Base-by-base conservation (phyloP, 352 stramenopile species). In the Phytophthora agathidicida region DNA sequence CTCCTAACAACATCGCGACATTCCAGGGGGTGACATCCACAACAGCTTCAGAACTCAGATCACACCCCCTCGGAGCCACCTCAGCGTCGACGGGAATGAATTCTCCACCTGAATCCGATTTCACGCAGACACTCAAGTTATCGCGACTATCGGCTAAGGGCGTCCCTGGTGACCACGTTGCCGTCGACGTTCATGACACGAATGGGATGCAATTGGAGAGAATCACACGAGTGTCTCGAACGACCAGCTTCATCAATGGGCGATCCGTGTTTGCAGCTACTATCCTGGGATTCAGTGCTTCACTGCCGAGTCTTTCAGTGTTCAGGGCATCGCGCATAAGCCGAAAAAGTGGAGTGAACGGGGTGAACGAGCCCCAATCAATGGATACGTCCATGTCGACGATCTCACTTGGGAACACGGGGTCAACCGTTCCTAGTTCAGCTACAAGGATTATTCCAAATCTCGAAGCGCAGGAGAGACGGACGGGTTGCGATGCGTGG, bases 211-310 rank as follows among this genome's bases (percentile, higher is more conserved):
- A 44, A 30, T 22, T 24, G 9, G 28, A 35, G 16, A 10, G 17
- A 11, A 20, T 5, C 10, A 60, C 49, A 7, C 57, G 52, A 28
- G 13, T 3, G 10, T 55, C 36, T 46, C 56, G 28, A 47, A 39
- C 27, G 7, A 60, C 57, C 0, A 58, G 52, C 27, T 13, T 71
- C 10, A 27, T 60, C 22, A 71, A 43, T 23, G 23, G 36, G 8
- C 36, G 56, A 14, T 71, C 60, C 35, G 52, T 66, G 9, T 67
- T 75, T 52, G 63, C 50, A 4, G 28, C 52, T 0, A 64, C 61
- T 5, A 23, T 62, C 3, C 20, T 69, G 11, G 45, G 54, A 2
- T 27, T 57, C 2, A 31, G 45, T 0, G 45, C 49, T 11, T 68
- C 64, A 10, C 17, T 72, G 17, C 33, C 64, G 19, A 48, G 39